Evolutionary conservation across 192 early-diverging fungal species (phyloP).

Genomic region (Bifiguratus adelaidae): DNA sequence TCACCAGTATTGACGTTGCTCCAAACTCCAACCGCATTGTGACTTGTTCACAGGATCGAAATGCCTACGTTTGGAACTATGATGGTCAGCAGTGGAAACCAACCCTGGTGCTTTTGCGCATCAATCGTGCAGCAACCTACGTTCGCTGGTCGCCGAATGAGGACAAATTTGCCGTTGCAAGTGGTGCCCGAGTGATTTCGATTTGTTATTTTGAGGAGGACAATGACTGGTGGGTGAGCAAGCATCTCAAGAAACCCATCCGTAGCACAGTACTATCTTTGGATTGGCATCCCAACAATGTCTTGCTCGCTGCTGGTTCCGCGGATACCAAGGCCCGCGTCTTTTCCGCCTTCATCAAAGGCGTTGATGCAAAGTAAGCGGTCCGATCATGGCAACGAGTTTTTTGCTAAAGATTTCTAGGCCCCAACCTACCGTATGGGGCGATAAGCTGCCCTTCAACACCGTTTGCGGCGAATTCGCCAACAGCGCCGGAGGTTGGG

Average conservation of each 20-base stretch:
- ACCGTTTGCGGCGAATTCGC: slow-evolving; percentile 84
- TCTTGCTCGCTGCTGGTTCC: slow-evolving; percentile 83
- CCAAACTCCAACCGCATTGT: slow-evolving; percentile 91
- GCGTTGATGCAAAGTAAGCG: slow-evolving; percentile 72
- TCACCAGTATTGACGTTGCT: slow-evolving; percentile 94
- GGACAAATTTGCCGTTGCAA: slow-evolving; percentile 97
- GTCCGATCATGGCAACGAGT: background rate
- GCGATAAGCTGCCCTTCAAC: slow-evolving; percentile 88
- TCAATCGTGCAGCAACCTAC: slow-evolving; percentile 93
- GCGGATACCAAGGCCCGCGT: slow-evolving; percentile 88
- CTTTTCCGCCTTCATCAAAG: slow-evolving; percentile 92
- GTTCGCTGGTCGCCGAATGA: slow-evolving; percentile 90
- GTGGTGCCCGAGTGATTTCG: slow-evolving; percentile 82
- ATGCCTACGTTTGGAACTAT: slow-evolving; percentile 94
- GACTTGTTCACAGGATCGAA: slow-evolving; percentile 96
- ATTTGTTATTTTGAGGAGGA: slow-evolving; percentile 95
- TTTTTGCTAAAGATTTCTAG: slow-evolving; percentile 8
- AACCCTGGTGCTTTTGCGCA: slow-evolving; percentile 83
- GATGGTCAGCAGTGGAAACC: slow-evolving; percentile 76
- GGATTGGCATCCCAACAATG: slow-evolving; percentile 97
- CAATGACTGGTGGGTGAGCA: slow-evolving; percentile 94
- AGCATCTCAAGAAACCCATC: slow-evolving; percentile 93
- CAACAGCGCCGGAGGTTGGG: slow-evolving; percentile 73
- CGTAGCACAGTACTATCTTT: slow-evolving; percentile 78
- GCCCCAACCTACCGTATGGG: slow-evolving; percentile 79